These are phyloP conservation scores for Amanita muscaria DNA, from an alignment of 768 basidiomycete species.

Conservation along the genomic window DNA sequence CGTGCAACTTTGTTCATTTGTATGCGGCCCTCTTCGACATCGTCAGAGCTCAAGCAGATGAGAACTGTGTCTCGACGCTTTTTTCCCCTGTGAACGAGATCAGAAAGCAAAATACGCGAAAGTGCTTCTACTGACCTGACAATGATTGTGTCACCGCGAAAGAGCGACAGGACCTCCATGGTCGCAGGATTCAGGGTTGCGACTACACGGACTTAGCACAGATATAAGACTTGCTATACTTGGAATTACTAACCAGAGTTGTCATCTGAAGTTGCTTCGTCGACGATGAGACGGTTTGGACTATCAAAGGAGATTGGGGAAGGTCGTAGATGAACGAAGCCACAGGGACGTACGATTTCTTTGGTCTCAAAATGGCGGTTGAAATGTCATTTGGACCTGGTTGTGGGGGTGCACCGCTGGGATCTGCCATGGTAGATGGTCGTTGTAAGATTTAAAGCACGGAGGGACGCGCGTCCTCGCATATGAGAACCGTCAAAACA, in stretches of 20 bases:
- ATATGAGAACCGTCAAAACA: slow-evolving; percentile 21
- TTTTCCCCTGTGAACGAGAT: slow-evolving; percentile 63
- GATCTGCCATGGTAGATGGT: slow-evolving; percentile 54
- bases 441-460: slow-evolving; percentile 15
- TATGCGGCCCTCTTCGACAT: slow-evolving; percentile 96
- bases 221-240: background rate
- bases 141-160: slow-evolving; percentile 96
- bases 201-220: slow-evolving; percentile 36
- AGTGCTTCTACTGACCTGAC: slow-evolving; percentile 48
- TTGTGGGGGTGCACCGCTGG: slow-evolving; percentile 74
- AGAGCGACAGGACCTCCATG: slow-evolving; percentile 89
- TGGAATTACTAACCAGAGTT: slow-evolving; percentile 74
- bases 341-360: slow-evolving; percentile 82
- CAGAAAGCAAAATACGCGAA: slow-evolving; percentile 4
- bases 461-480: slow-evolving; percentile 33
- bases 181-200: slow-evolving; percentile 94
- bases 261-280: slow-evolving; percentile 89
- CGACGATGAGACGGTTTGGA: slow-evolving; percentile 95
- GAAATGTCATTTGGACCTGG: slow-evolving; percentile 86
- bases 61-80: slow-evolving; percentile 96
- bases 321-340: slow-evolving; percentile 3
- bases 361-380: slow-evolving; percentile 91
- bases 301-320: slow-evolving; percentile 33
- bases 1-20: slow-evolving; percentile 99
- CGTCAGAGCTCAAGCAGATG: slow-evolving; percentile 91